Percentiles rank a stretch among this genome's conserved stretches.
Evolutionary conservation across 75 land plant species (phyloP).

Genomic region (Sequoiadendron giganteum): DNA sequence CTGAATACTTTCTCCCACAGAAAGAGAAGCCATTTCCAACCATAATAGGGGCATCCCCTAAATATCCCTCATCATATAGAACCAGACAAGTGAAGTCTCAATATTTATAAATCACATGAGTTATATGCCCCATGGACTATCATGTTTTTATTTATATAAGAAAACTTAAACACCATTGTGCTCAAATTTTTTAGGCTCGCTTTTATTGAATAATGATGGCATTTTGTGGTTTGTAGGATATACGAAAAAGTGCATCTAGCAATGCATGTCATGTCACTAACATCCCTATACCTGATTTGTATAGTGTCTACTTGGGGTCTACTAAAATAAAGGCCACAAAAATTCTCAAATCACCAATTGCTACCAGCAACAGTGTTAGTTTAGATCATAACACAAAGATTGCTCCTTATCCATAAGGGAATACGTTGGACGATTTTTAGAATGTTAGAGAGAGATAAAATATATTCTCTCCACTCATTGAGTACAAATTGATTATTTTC

Average conservation of each 20-base stretch:
- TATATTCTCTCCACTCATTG: slow-evolving; percentile 23
- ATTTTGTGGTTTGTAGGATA: neutral
- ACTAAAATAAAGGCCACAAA: slow-evolving; percentile 30
- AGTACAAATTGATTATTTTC: slow-evolving; percentile 10
- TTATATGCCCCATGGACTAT: too few species aligned
- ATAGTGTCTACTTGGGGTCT: slow-evolving; percentile 50
- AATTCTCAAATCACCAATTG: slow-evolving; percentile 56
- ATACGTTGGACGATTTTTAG: slow-evolving; percentile 43
- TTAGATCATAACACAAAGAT: slow-evolving; percentile 54
- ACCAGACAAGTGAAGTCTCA: too few species aligned
- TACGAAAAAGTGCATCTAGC: slow-evolving; percentile 37
- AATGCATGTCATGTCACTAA: slow-evolving; percentile 43
- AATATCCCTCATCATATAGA: too few species aligned
- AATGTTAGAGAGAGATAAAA: slow-evolving; percentile 40
- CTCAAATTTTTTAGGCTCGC: neutral
- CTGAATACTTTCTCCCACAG: too few species aligned
- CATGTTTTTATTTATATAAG: too few species aligned
- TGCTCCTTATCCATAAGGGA: slow-evolving; percentile 15
- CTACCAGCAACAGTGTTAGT: slow-evolving; percentile 71
- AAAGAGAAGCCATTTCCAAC: too few species aligned
- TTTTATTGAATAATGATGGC: neutral
- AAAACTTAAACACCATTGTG: neutral
- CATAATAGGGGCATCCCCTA: too few species aligned
- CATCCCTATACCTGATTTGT: slow-evolving; percentile 50
- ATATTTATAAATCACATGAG: too few species aligned